Evolutionary conservation across 2,329 filamentous ascomycete genomes (phyloP), one percentile per base, ranked within the genome.

Genomic region (Colletotrichum spaethianum): DNA sequence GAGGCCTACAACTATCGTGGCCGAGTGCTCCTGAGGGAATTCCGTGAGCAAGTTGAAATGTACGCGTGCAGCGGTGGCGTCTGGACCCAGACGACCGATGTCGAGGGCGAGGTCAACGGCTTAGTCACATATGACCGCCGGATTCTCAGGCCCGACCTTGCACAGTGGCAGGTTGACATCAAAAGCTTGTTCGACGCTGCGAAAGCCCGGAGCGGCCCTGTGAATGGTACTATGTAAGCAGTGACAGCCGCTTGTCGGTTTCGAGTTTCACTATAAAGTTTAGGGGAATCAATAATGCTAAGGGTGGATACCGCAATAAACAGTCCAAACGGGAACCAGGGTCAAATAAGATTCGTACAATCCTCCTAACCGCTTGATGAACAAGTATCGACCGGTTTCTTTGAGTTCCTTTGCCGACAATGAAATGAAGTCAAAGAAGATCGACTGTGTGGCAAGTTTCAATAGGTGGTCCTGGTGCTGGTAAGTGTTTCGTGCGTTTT

Each of bases 61-160:
- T 93, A 86, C 67, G 85, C 89, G 0, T 94, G 92, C 80, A 92
- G 88, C 42, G 92, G 89, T 0, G 92, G 88, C 14, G 87, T 94
- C 0, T 94, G 91, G 87, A 94, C 92, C 0, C 92, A 94, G 82
- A 94, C 92, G 0, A 93, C 90, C 0, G 92, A 94, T 75, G 92
- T 94, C 0, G 92, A 94, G 78, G 92, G 92, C 5, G 92, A 94
- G 78, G 90, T 94, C 11, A 94, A 94, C 75, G 92, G 92, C 0
- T 82, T 94, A 68, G 79, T 93, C 75, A 93, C 91, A 0, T 93
- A 93, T 75, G 92, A 94, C 78, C 87, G 92, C 1, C 84, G 91
- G 0, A 70, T 92, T 0, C 78, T 91, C 42, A 83, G 92, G 0
- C 86, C 88, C 5, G 82, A 93, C 70, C 80, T 83, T 48, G 79